Evolutionary conservation across 1,139 yeast genomes (phyloP).

Genomic region (Candida dubliniensis): DNA sequence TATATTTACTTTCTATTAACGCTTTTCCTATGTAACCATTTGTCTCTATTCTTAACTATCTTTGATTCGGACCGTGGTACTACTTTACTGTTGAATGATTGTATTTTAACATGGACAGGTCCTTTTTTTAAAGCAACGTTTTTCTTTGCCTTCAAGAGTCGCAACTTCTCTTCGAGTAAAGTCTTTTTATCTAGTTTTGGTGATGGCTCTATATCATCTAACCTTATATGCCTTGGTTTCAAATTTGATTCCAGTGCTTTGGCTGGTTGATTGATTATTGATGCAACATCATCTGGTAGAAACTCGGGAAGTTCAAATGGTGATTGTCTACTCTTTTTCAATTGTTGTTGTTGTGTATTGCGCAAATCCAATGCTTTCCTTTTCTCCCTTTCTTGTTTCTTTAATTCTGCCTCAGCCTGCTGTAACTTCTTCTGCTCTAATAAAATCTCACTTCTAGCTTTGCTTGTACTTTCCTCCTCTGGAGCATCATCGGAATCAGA

Average conservation of each 20-base stretch:
- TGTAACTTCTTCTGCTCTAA: constrained; percentile 34
- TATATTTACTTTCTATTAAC: constrained; percentile 34
- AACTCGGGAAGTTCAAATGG: constrained; percentile 45
- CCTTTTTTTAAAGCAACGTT: constrained; percentile 49
- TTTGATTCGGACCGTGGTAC: constrained; percentile 50
- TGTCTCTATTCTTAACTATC: constrained; percentile 46
- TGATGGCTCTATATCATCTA: constrained; percentile 40
- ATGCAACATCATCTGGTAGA: constrained; percentile 49
- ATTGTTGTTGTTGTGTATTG: constrained; percentile 50
- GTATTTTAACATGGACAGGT: constrained; percentile 55
- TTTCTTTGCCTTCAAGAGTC: constrained; percentile 38
- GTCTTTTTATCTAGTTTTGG: constrained; percentile 29
- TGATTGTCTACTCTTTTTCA: constrained; percentile 19
- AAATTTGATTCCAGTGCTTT: constrained; percentile 19
- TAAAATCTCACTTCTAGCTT: constrained; percentile 32
- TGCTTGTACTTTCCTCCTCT: constrained; percentile 42
- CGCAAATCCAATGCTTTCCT: constrained; percentile 50
- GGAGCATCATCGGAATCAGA: constrained; percentile 48
- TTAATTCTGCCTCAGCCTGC: constrained; percentile 33
- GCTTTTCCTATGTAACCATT: constrained; percentile 62
- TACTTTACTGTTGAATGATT: constrained; percentile 27
- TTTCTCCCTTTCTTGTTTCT: constrained; percentile 43
- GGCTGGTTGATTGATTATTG: constrained; percentile 24
- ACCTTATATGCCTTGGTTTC: constrained; percentile 31
- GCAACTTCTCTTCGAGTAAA: constrained; percentile 16